Percentiles rank a stretch among this genome's conserved stretches.
Conservation (phyloP, 225 moss, liverwort and hornwort genomes). For the Bryum argenteum region DNA sequence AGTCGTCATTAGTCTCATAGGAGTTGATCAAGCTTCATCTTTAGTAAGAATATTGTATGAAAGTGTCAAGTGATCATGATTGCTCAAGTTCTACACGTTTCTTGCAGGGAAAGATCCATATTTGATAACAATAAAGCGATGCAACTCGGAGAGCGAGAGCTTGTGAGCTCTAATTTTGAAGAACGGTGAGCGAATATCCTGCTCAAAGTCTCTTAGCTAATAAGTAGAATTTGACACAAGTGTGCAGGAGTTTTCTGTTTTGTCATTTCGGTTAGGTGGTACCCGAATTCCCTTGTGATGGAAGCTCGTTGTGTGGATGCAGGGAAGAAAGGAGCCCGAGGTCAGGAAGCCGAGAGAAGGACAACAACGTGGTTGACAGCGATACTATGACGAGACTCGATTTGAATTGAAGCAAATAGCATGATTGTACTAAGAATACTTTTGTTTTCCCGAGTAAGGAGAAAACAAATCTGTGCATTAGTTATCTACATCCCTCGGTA, state of each 20-base stretch:
- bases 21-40: too few species aligned
- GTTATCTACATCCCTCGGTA: constrained; percentile 23
- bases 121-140: constrained; percentile 41
- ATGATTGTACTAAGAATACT: constrained; percentile 33
- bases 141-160: constrained; percentile 50
- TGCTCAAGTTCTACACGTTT: constrained; percentile 21
- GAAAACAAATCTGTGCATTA: constrained; percentile 46
- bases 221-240: neutral
- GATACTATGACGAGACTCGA: constrained; percentile 22
- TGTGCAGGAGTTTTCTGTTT: neutral
- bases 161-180: constrained; percentile 41
- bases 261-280: too few species aligned
- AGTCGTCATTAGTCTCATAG: too few species aligned
- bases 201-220: neutral
- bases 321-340: constrained; percentile 28
- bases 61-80: too few species aligned
- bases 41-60: too few species aligned
- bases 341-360: constrained; percentile 17
- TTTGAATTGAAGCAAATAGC: constrained; percentile 21
- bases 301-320: constrained; percentile 16
- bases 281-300: constrained; percentile 2
- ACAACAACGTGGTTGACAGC: constrained; percentile 37
- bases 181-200: constrained; percentile 45
- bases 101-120: constrained; percentile 45
- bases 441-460: constrained; percentile 30